Evolutionary conservation across 345 rosid genomes (phyloP).

Genomic region (Turritis glabra): DNA sequence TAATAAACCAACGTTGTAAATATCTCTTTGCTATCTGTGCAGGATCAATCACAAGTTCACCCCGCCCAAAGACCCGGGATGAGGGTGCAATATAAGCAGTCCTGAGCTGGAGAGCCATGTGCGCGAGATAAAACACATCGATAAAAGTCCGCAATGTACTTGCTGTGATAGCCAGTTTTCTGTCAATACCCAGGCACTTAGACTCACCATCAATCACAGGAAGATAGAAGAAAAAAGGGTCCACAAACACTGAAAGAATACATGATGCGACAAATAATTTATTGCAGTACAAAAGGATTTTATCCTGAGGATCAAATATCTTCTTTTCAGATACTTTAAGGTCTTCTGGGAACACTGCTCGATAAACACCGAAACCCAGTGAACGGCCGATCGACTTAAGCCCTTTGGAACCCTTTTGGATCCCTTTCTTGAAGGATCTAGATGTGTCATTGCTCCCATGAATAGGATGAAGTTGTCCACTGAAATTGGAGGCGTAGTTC

Average conservation of each 20-base stretch:
- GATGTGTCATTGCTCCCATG: conserved; percentile 54
- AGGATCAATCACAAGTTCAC: conserved; percentile 93
- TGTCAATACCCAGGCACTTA: conserved; percentile 74
- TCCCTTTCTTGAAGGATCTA: conserved; percentile 73
- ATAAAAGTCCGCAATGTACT: conserved; percentile 68
- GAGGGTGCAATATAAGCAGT: conserved; percentile 97
- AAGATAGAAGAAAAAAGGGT: conserved; percentile 88
- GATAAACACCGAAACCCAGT: conserved; percentile 84
- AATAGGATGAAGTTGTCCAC: conserved; percentile 56
- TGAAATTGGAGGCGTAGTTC: conserved; percentile 61
- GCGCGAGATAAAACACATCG: conserved; percentile 84
- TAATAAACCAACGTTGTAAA: conserved; percentile 62
- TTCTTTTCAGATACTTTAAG: conserved; percentile 82
- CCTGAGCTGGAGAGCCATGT: conserved; percentile 90
- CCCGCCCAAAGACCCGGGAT: conserved; percentile 92
- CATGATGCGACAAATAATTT: conserved; percentile 71
- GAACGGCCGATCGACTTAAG: conserved; percentile 93
- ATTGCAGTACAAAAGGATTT: conserved; percentile 76
- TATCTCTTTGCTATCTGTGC: conserved; percentile 88
- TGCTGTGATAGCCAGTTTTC: conserved; percentile 66
- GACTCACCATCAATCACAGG: conserved; percentile 57
- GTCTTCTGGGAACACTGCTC: conserved; percentile 96
- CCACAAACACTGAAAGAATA: conserved; percentile 81
- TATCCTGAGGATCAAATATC: conserved; percentile 94
- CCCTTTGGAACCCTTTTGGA: conserved; percentile 88